Conservation (phyloP, 495 filamentous ascomycete genomes). For the Diplogelasinospora grovesii region DNA sequence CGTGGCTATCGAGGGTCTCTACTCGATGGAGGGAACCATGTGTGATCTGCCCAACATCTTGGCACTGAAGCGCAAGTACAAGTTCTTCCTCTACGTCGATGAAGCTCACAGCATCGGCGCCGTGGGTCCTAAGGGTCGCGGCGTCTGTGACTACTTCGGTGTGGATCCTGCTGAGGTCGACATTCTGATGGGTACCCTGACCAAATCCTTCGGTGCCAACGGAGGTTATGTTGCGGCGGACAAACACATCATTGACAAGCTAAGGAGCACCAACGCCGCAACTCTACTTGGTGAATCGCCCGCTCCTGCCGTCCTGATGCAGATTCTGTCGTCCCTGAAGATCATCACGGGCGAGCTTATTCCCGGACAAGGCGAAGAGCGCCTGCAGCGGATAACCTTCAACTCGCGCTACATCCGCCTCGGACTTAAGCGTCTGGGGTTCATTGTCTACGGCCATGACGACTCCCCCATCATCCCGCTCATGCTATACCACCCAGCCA, state of each 20-base stretch:
- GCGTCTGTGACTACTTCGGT: slow-evolving; percentile 95
- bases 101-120: slow-evolving; percentile 97
- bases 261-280: slow-evolving; percentile 77
- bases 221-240: slow-evolving; percentile 92
- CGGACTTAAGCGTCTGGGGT: slow-evolving; percentile 91
- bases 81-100: slow-evolving; percentile 90
- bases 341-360: slow-evolving; percentile 82
- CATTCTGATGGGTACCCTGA: slow-evolving; percentile 96
- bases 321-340: slow-evolving; percentile 76
- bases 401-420: slow-evolving; percentile 96
- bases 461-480: slow-evolving; percentile 95
- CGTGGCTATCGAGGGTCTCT: slow-evolving; percentile 91
- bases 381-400: slow-evolving; percentile 92
- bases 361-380: slow-evolving; percentile 91
- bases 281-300: slow-evolving; percentile 85
- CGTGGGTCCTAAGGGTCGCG: slow-evolving; percentile 77
- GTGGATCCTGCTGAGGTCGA: slow-evolving; percentile 85
- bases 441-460: slow-evolving; percentile 94
- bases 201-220: slow-evolving; percentile 97
- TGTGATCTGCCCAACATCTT: slow-evolving; percentile 85
- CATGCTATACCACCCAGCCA: slow-evolving; percentile 90
- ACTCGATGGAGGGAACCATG: slow-evolving; percentile 99
- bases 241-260: slow-evolving; percentile 85
- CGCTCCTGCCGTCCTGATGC: slow-evolving; percentile 75
- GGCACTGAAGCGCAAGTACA: slow-evolving; percentile 85